phyloP scores from a whole-genome alignment of 2,329 filamentous ascomycete genomes.

The Verticillium klebahnii region DNA sequence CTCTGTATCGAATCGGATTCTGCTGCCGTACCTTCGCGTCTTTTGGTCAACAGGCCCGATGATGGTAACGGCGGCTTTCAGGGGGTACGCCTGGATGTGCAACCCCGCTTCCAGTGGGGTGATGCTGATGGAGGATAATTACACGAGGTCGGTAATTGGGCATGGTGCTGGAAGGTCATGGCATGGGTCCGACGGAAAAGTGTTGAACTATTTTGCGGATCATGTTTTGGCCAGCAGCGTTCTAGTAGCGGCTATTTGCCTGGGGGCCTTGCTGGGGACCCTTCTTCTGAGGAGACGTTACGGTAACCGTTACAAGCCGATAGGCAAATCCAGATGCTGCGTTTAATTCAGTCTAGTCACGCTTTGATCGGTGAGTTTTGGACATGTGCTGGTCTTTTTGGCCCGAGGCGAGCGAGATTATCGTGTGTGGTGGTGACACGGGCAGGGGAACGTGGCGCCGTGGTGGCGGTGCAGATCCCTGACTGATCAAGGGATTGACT shows the following conservation, averaged over 20 bases:
- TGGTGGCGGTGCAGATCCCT: too few species aligned
- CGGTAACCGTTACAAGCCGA: too few species aligned
- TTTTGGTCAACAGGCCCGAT: constrained; percentile 20
- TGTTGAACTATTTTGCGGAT: constrained; percentile 16
- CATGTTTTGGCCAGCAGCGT: neutral
- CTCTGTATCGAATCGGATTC: constrained; percentile 6
- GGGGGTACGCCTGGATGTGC: constrained; percentile 12
- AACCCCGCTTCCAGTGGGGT: neutral
- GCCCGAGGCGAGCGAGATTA: too few species aligned
- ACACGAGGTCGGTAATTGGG: constrained; percentile 4
- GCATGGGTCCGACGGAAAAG: constrained; percentile 16
- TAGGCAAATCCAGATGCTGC: too few species aligned
- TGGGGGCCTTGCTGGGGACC: too few species aligned
- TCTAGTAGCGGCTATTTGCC: neutral
- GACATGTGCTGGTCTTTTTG: too few species aligned
- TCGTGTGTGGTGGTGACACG: too few species aligned
- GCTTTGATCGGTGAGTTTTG: too few species aligned
- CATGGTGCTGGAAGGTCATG: constrained; percentile 18
- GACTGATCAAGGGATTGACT: too few species aligned
- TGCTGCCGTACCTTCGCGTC: constrained; percentile 17
- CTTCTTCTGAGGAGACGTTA: too few species aligned
- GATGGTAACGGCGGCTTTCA: constrained; percentile 17
- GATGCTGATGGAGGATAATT: constrained; percentile 12
- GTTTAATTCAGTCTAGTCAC: too few species aligned
- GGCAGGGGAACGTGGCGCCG: too few species aligned